Evolutionary conservation across 768 basidiomycete species (phyloP).

Genomic region (Russula earlei): DNA sequence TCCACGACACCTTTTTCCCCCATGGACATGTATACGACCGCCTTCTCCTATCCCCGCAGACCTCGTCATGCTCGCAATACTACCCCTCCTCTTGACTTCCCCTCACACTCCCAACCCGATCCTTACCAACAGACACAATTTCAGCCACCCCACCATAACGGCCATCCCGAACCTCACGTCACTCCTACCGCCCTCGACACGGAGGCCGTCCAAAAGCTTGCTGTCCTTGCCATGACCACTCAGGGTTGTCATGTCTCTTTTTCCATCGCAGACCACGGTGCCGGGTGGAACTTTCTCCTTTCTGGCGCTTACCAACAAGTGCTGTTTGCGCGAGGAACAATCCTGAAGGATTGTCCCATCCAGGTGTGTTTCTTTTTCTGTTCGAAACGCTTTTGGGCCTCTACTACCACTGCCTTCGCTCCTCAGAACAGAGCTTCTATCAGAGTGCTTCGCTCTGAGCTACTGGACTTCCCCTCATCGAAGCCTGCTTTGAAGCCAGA

Average conservation of each 20-base stretch:
- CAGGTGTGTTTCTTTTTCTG: conserved; percentile 40
- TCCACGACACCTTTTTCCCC: conserved; percentile 22
- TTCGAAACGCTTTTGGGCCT: conserved; percentile 18
- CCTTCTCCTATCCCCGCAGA: conserved; percentile 85
- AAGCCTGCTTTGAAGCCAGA: conserved; percentile 75
- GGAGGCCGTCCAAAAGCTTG: conserved; percentile 72
- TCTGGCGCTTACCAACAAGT: conserved; percentile 90
- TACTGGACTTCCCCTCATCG: conserved; percentile 75
- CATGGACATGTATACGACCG: conserved; percentile 95
- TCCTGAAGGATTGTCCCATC: conserved; percentile 83
- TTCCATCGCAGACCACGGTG: conserved; percentile 58
- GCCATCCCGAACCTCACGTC: conserved; percentile 25
- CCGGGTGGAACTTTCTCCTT: conserved; percentile 83
- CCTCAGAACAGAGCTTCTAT: conserved; percentile 73
- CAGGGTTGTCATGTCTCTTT: conserved; percentile 82
- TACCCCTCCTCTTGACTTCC: conserved; percentile 55
- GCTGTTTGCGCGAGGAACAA: conserved; percentile 79
- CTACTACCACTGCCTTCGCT: conserved; percentile 14
- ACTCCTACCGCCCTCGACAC: conserved; percentile 39
- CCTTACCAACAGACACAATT: conserved; percentile 30
- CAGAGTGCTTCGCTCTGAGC: conserved; percentile 86
- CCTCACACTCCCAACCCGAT: conserved; percentile 38
- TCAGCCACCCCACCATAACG: conserved; percentile 25
- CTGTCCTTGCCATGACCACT: conserved; percentile 65
- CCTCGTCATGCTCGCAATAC: conserved; percentile 59